Evolutionary conservation across 345 rosid genomes (phyloP), one percentile per base, ranked within the genome.

Genomic region (Arabis hirsuta): DNA sequence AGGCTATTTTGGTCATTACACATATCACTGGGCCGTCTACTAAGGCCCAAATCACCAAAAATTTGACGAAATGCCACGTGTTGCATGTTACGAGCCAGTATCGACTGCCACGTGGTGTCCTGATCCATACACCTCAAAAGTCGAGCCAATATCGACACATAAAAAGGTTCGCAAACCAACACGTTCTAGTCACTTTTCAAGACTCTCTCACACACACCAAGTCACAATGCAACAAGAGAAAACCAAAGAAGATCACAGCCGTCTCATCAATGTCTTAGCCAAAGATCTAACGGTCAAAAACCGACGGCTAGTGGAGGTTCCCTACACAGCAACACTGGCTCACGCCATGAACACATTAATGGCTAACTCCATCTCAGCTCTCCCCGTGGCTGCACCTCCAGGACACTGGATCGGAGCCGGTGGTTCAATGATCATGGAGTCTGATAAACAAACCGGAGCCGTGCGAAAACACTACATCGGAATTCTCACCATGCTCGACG

Each of bases 321-420:
- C 97, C 0, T 81, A 87, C 80, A 87, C 89, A 4, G 93, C 96
- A 22, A 73, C 96, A 29, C 60, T 92, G 24, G 77, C 84, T 9
- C 87, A 88, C 69, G 84, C 93, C 54, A 85, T 86, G 91, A 92
- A 83, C 82, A 62, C 84, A 6, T 65, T 94, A 42, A 84, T 87
- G 19, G 87, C 96, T 36, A 86, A 89, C 85, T 74, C 44, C 44
- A 90, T 90, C 67, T 81, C 84, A 29, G 88, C 96, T 13, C 72
- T 84, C 48, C 94, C 94, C 0, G 92, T 93, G 72, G 90, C 91
- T 3, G 95, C 95, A 2, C 96, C 97, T 1, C 95, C 94, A 0
- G 92, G 95, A 2, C 88, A 85, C 14, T 90, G 97, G 92, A 86
- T 91, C 1, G 96, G 97, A 7, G 96, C 97, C 0, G 96, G 98